Base-by-base conservation (phyloP, 2,329 filamentous ascomycete genomes). In the Ascosphaera pollenicola region DNA sequence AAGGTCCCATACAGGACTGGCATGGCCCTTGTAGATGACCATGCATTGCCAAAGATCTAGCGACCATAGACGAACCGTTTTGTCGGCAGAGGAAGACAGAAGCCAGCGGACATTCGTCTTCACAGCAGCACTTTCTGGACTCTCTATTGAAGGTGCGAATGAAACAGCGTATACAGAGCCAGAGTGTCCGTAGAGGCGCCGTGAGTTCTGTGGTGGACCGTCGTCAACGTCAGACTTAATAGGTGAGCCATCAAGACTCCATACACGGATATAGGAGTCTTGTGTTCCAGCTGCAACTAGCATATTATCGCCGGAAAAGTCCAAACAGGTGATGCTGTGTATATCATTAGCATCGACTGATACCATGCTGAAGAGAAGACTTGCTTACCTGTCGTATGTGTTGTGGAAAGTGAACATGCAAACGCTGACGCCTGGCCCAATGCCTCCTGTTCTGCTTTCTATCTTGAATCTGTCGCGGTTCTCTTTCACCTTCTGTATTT, bases 391-490 rank as follows among this genome's bases (percentile, higher is more conserved):
- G 57, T 92, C 84, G 45, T 84, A 76, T 0, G 82, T 92, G 57
- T 98, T 98, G 63, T 98, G 89, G 52, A 95, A 93, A 1, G 89
- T 98, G 55, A 91, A 94, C 80, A 95, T 95, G 64, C 82, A 89
- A 17, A 91, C 77, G 50, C 84, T 92, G 43, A 94, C 68, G 18
- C 76, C 75, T 40, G 83, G 73, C 11, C 85, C 83, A 38, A 85
- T 70, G 7, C 85, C 87, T 13, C 83, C 81, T 10, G 80, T 87
- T 26, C 79, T 73, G 16, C 76, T 73, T 43, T 92, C 81, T 41
- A 95, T 87, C 52, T 74, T 78, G 55, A 94, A 92, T 15, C 87
- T 72, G 51, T 95, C 87, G 17, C 89, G 75, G 51, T 92, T 82
- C 56, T 98, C 89, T 46, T 83, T 81, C 8, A 95, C 74, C 54